Evolutionary conservation across 2,329 filamentous ascomycete species (phyloP).

Genomic region (Neofusicoccum kwambonambiense): DNA sequence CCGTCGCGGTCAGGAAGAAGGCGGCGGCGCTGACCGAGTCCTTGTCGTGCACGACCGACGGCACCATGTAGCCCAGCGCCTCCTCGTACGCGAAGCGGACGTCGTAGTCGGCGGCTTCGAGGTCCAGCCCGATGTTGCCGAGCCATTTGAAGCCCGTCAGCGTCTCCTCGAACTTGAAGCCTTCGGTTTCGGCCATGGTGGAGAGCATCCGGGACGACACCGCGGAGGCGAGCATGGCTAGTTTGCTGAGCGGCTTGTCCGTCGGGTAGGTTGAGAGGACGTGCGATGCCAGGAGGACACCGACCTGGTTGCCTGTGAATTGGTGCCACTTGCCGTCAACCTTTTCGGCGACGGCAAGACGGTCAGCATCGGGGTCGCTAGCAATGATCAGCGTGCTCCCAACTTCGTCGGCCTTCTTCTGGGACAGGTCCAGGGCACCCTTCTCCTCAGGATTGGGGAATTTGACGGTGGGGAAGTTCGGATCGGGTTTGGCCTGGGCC

Average conservation of each 20-base stretch:
- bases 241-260: slow-evolving; percentile 37
- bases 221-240: slow-evolving; percentile 61
- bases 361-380: slow-evolving; percentile 65
- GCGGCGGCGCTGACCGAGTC: slow-evolving; percentile 62
- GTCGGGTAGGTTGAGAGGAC: slow-evolving; percentile 50
- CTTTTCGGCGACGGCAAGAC: slow-evolving; percentile 61
- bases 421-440: slow-evolving; percentile 60
- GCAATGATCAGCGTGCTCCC: slow-evolving; percentile 56
- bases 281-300: slow-evolving; percentile 59
- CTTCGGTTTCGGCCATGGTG: slow-evolving; percentile 54
- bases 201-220: slow-evolving; percentile 64
- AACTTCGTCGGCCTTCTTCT: slow-evolving; percentile 51
- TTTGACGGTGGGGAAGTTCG: slow-evolving; percentile 62
- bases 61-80: slow-evolving; percentile 67
- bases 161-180: slow-evolving; percentile 60
- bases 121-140: slow-evolving; percentile 58
- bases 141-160: slow-evolving; percentile 70
- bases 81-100: slow-evolving; percentile 63
- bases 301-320: slow-evolving; percentile 65
- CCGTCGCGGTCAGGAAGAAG: slow-evolving; percentile 57
- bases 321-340: slow-evolving; percentile 57
- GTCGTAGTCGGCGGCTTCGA: slow-evolving; percentile 49
- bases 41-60: slow-evolving; percentile 62
- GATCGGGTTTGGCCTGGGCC: slow-evolving; percentile 57
- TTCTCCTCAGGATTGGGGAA: slow-evolving; percentile 67